Conservation (phyloP, 2,329 filamentous ascomycete genomes). For the Calonectria pseudoreteaudii region DNA sequence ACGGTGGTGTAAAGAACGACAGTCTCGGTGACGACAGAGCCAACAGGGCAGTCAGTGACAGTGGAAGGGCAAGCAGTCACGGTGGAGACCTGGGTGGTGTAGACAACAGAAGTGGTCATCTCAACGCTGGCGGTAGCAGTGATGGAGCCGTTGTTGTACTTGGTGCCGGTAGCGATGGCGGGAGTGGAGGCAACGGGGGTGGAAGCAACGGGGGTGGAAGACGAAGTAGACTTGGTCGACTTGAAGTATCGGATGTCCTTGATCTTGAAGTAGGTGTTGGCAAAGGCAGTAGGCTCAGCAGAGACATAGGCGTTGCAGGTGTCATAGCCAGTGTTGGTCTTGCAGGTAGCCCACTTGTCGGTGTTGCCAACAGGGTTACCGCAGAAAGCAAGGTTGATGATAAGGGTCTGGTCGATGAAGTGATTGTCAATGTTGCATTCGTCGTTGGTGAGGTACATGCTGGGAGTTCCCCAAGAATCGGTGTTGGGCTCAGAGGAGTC, state of each 20-base stretch:
- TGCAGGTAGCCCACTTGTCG: conserved; percentile 32
- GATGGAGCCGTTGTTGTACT: conserved; percentile 16
- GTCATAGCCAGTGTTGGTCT: conserved; percentile 21
- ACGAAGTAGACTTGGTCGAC: conserved; percentile 33
- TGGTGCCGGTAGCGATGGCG: conserved; percentile 6
- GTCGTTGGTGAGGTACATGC: conserved; percentile 67
- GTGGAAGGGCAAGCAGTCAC: conserved; percentile 45
- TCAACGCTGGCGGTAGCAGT: neutral
- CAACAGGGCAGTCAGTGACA: conserved; percentile 63
- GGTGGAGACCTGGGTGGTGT: conserved; percentile 39
- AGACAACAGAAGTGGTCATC: conserved; percentile 49
- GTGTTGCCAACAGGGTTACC: conserved; percentile 71
- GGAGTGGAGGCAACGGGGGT: conserved; percentile 20
- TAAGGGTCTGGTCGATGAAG: conserved; percentile 77
- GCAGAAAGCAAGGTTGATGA: conserved; percentile 81
- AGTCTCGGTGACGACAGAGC: conserved; percentile 49
- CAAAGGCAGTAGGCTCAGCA: conserved; percentile 50
- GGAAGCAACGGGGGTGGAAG: neutral
- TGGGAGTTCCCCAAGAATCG: conserved; percentile 72
- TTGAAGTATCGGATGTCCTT: conserved; percentile 51
- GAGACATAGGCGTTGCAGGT: conserved; percentile 54
- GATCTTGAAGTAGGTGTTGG: conserved; percentile 60
- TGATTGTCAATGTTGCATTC: conserved; percentile 72
- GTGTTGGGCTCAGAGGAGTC: conserved; percentile 67
- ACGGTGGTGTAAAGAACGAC: conserved; percentile 57